Evolutionary conservation across 106 monocot species (phyloP).

Genomic region (Acorus gramineus): DNA sequence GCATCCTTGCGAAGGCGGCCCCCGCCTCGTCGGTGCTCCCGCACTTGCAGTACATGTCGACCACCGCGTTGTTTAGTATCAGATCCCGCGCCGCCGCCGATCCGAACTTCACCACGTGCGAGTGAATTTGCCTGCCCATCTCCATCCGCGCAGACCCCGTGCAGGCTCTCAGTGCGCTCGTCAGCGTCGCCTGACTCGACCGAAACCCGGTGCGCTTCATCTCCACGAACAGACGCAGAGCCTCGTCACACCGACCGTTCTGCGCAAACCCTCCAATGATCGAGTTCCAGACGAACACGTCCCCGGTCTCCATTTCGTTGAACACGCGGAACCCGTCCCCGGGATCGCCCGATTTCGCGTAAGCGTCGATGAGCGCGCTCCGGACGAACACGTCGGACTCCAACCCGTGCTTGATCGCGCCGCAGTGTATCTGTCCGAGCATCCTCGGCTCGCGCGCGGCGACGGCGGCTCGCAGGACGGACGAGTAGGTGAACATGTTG

Average conservation of each 20-base stretch:
- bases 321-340: conserved; percentile 43
- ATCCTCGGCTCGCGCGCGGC: background rate
- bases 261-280: conserved; percentile 70
- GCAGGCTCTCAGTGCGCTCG: conserved; percentile 63
- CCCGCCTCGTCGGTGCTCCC: conserved; percentile 52
- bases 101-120: conserved; percentile 45
- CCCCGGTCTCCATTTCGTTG: conserved; percentile 41
- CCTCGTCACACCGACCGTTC: conserved; percentile 32
- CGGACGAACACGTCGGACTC: conserved; percentile 66
- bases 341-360: conserved; percentile 44
- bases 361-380: conserved; percentile 58
- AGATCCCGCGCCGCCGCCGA: conserved; percentile 19
- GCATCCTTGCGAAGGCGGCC: conserved; percentile 36
- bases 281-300: conserved; percentile 78
- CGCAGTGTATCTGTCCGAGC: conserved; percentile 37
- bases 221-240: conserved; percentile 33
- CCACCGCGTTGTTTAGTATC: conserved; percentile 57
- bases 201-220: conserved; percentile 60
- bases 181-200: conserved; percentile 49
- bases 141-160: conserved; percentile 50
- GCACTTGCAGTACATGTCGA: conserved; percentile 80
- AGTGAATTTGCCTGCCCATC: conserved; percentile 63
- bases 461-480: conserved; percentile 35
- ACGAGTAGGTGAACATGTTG: conserved; percentile 80
- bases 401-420: conserved; percentile 47